Base-by-base conservation (phyloP, 225 moss, liverwort and hornwort species). In the Asterella californica region DNA sequence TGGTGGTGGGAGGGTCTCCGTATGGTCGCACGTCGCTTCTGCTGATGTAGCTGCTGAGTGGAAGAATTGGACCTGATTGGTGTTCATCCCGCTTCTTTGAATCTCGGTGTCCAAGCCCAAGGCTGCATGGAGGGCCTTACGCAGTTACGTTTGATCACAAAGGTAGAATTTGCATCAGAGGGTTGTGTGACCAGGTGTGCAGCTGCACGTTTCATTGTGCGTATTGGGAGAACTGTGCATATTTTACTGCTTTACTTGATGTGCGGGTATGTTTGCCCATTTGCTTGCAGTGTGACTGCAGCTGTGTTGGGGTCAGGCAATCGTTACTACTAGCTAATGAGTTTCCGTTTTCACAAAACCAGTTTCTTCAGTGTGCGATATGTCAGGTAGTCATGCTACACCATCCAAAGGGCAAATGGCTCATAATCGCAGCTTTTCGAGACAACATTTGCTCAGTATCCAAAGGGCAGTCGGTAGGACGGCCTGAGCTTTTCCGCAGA, bases 41-140 rank as follows among this genome's bases (percentile, higher is more conserved):
- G 83, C 83, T 81, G 83, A 83, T 75, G 81, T 81, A 86, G 87
- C 87, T 84, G 87, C 83, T 76, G 79, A 84, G 79, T 87, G 81
- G 83, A 78, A 87, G 83, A 79, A 79, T 79, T 79, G 75, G 75
- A 79, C 71, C 55, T 55, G 63, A 83, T 72, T 61, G 80, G 78
- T 78, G 86, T 78, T 74, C 82, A 77, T 82, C 34, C 61, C 70
- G 78, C 68, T 81, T 66, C 65, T 81, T 78, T 87, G 76, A 71
- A 77, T 84, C 63, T 77, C 72, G 79, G 82, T 84, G 78, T 84
- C 70, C 79, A 72, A 81, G 76, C 81, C 71, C 79, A 76, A 70
- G 83, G 71, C 75, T 83, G 68, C 76, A 69, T 74, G 81, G 81
- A 80, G 76, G 81, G 53, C 76, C 32, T 81, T 79, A 53, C 57